Evolutionary conservation across 257 asterid species (phyloP).

Genomic region (Datura wrightii): DNA sequence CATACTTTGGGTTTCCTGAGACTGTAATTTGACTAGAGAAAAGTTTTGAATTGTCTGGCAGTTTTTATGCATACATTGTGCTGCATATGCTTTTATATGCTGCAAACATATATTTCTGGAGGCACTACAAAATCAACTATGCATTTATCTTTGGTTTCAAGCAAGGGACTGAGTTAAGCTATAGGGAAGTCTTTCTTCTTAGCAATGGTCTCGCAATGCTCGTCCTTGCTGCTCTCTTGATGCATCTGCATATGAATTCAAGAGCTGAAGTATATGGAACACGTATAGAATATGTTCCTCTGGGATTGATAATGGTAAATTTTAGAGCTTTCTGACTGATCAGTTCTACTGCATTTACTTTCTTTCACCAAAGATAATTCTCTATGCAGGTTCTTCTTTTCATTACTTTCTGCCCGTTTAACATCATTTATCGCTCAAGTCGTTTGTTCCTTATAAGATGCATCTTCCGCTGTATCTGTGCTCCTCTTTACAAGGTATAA

Average conservation of each 20-base stretch:
- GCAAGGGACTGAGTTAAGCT: constrained; percentile 80
- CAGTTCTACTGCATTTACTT: constrained; percentile 27
- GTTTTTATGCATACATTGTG: constrained; percentile 67
- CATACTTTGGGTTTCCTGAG: background rate
- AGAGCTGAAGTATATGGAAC: constrained; percentile 50
- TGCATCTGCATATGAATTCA: constrained; percentile 73
- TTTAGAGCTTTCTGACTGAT: constrained; percentile 28
- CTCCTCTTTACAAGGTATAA: constrained; percentile 78
- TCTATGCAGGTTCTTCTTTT: constrained; percentile 57
- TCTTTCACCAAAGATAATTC: constrained; percentile 26
- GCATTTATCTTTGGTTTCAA: constrained; percentile 83
- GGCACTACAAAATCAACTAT: constrained; percentile 81
- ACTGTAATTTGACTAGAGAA: constrained; percentile 32
- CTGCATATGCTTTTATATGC: constrained; percentile 80
- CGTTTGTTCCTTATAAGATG: constrained; percentile 68
- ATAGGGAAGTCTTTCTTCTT: constrained; percentile 76
- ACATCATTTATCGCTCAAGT: constrained; percentile 70
- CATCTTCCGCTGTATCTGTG: constrained; percentile 65
- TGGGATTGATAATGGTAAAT: constrained; percentile 68
- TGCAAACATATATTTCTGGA: constrained; percentile 82
- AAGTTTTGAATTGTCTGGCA: constrained; percentile 47
- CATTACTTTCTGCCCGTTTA: constrained; percentile 66
- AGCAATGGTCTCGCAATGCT: constrained; percentile 74
- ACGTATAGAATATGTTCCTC: constrained; percentile 66
- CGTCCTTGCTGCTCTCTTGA: constrained; percentile 66